Percentiles rank a stretch among this genome's conserved stretches.
Evolutionary conservation across 2,329 filamentous ascomycete species (phyloP).

Genomic region (Beauveria pseudobassiana): DNA sequence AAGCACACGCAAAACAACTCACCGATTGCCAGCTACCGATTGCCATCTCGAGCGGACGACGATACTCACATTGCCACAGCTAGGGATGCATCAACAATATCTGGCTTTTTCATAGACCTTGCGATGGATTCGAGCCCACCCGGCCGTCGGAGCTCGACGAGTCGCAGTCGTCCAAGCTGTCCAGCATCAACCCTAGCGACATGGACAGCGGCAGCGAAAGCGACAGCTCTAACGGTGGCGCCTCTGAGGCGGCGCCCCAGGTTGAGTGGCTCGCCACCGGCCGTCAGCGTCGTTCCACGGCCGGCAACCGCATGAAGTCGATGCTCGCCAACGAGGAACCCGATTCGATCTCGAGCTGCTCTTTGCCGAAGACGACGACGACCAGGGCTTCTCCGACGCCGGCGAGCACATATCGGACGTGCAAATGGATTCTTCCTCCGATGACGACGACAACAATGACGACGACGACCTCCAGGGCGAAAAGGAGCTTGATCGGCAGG

Average conservation of each 20-base stretch:
- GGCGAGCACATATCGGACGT: conserved; percentile 65
- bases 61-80: neutral
- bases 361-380: conserved; percentile 67
- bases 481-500: conserved; percentile 72
- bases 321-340: conserved; percentile 69
- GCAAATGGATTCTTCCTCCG: conserved; percentile 77
- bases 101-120: neutral
- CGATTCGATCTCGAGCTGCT: conserved; percentile 61
- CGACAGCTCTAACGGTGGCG: conserved; percentile 30
- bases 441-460: conserved; percentile 68
- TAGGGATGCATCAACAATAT: conserved; percentile 5
- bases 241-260: conserved; percentile 22
- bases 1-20: neutral
- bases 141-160: conserved; percentile 25
- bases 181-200: conserved; percentile 16
- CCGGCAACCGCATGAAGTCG: conserved; percentile 75
- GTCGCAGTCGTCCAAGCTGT: conserved; percentile 23
- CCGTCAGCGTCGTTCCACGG: conserved; percentile 69
- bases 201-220: conserved; percentile 22
- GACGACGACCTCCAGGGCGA: conserved; percentile 76
- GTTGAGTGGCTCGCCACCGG: conserved; percentile 67
- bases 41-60: neutral
- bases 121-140: conserved; percentile 22
- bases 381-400: conserved; percentile 62
- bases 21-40: neutral